phyloP scores from a whole-genome alignment of 768 basidiomycete genomes.

The Naganishia randhawae region DNA sequence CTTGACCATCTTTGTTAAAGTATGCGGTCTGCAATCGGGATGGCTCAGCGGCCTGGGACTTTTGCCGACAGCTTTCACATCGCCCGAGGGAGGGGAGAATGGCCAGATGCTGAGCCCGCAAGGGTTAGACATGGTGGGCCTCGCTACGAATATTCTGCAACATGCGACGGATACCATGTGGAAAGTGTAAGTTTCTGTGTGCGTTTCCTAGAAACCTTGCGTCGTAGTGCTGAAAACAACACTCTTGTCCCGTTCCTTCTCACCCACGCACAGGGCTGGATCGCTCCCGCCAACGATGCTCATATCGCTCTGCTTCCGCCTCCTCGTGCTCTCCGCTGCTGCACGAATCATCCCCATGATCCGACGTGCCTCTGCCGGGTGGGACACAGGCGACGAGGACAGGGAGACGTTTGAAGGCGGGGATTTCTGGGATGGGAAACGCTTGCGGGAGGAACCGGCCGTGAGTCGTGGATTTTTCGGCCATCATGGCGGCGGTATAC shows the following conservation, averaged over 20 bases:
- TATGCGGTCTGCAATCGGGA: constrained; percentile 12
- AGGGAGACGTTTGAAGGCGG: constrained; percentile 25
- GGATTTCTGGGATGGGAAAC: constrained; percentile 47
- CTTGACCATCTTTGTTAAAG: constrained; percentile 13
- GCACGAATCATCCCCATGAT: constrained; percentile 50
- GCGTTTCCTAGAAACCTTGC: no score
- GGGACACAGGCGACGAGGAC: constrained; percentile 37
- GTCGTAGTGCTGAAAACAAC: no score
- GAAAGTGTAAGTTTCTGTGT: constrained; percentile 26
- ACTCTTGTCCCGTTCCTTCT: neutral
- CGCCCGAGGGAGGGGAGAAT: neutral
- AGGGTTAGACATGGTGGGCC: constrained; percentile 23
- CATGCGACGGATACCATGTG: constrained; percentile 26
- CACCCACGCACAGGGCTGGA: constrained; percentile 24
- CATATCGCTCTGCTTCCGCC: constrained; percentile 48
- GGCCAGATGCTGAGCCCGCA: neutral
- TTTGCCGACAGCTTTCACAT: neutral
- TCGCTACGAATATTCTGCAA: constrained; percentile 25
- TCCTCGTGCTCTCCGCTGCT: constrained; percentile 49
- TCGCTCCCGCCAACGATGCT: constrained; percentile 46
- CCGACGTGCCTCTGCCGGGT: constrained; percentile 41
- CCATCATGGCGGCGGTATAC: no score
- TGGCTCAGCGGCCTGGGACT: constrained; percentile 7
- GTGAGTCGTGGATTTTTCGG: constrained; percentile 34
- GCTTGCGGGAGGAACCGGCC: constrained; percentile 45